These are phyloP conservation scores for Dactylonectria macrodidyma DNA, from an alignment of 2,329 filamentous ascomycete species.

Conservation along the genomic window DNA sequence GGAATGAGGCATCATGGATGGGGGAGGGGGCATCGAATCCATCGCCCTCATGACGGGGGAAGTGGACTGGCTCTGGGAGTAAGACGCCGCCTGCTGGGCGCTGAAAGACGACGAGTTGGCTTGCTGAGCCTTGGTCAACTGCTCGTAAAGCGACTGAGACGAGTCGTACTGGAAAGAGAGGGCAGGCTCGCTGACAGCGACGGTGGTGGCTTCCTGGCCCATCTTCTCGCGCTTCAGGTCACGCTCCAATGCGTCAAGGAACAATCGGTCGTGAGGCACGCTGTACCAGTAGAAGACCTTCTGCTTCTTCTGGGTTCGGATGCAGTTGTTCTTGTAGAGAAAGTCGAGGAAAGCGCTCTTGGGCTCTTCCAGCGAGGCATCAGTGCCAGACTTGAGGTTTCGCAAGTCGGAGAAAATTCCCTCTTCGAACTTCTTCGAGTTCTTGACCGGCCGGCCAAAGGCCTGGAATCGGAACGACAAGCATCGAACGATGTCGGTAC, in stretches of 20 bases:
- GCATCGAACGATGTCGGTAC: conserved; percentile 98
- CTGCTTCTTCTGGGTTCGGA: conserved; percentile 99
- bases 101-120: conserved; percentile 98
- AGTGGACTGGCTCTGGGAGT: conserved; percentile 82
- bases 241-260: conserved; percentile 96
- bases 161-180: conserved; percentile 99
- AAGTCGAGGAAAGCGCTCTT: conserved; percentile 99
- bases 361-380: conserved; percentile 97
- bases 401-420: conserved; percentile 99
- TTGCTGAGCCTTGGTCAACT: conserved; percentile 99
- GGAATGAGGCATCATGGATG: conserved; percentile 79
- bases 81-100: conserved; percentile 77
- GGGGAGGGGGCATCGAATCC: conserved; percentile 95
- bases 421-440: conserved; percentile 99
- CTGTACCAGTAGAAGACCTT: conserved; percentile 99
- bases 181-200: conserved; percentile 96
- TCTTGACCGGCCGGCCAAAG: conserved; percentile 98
- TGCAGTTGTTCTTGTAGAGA: conserved; percentile 99
- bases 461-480: conserved; percentile 98
- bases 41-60: conserved; percentile 92
- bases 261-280: conserved; percentile 96
- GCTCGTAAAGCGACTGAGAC: conserved; percentile 98
- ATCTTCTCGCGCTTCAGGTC: conserved; percentile 99
- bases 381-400: conserved; percentile 97
- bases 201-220: conserved; percentile 96